Evolutionary conservation across 78 protist genomes (phyloP), one percentile per base, ranked within the genome.

Genomic region (Dictyostelium capitatum): DNA sequence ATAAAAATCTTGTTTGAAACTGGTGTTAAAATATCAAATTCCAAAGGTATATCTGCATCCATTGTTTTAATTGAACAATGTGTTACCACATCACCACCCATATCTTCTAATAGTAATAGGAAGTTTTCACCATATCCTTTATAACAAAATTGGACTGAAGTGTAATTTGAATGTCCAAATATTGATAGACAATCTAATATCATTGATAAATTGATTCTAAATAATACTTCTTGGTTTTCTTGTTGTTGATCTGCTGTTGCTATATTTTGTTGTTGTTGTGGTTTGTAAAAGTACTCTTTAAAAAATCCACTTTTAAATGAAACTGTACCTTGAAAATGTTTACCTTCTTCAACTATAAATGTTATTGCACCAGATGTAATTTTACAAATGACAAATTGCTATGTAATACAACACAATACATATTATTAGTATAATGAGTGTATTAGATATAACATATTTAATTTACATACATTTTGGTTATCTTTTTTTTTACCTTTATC

Each of bases 261-360:
- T n/a, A 14, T 41, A 28, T 15, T 47, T 20, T n/a, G 30, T 78
- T 50, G 65, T 9, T 37, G n/a, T 41, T 54, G 51, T 65, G 90
- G 28, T 15, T 53, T 83, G 15, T 17, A 84, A 43, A 28, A 7
- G 48, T 72, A 84, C 47, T 84, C 91, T 70, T 84, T 54, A 64
- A 84, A 84, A 23, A 84, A 59, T 47, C 69, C 25, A 23, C 51
- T 56, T 73, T 84, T 74, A 28, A 84, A 64, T 19, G 37, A 51
- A 23, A 23, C 80, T 6, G 11, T 0, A 25, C 82, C 91, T 72
- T 84, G 91, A 51, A 72, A 84, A 17, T 77, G 80, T 56, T 70
- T 84, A 4, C 84, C 80, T 37, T 84, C 91, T 14, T 84, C 91
- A 14, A 57, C 79, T 12, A 53, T 72, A 59, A 84, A 84, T 48